phyloP scores from a whole-genome alignment of 768 basidiomycete genomes.

The Rhizopogon vulgaris region DNA sequence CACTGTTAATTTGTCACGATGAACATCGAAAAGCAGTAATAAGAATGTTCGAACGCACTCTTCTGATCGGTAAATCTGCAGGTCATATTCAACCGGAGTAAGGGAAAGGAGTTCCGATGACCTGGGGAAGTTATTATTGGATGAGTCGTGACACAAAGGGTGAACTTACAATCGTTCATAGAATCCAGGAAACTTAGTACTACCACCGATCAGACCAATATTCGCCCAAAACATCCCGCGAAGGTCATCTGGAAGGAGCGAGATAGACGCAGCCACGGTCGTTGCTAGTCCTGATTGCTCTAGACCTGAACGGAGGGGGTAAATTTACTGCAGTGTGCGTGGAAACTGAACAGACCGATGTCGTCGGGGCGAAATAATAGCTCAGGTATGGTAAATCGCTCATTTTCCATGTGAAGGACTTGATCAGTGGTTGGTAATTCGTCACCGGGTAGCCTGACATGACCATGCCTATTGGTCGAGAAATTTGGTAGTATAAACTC shows the following conservation, averaged over 20 bases:
- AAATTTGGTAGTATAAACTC: slow-evolving; percentile 92
- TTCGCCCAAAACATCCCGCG: slow-evolving; percentile 96
- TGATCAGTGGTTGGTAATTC: slow-evolving; percentile 51
- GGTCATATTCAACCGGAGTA: slow-evolving; percentile 77
- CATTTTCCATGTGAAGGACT: slow-evolving; percentile 83
- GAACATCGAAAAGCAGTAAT: background rate
- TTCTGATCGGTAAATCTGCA: slow-evolving; percentile 62
- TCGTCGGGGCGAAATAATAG: slow-evolving; percentile 85
- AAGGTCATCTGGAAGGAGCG: slow-evolving; percentile 68
- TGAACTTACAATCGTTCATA: slow-evolving; percentile 64
- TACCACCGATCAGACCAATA: slow-evolving; percentile 86
- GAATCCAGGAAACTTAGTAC: slow-evolving; percentile 69
- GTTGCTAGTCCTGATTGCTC: slow-evolving; percentile 75
- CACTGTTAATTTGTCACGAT: slow-evolving; percentile 33
- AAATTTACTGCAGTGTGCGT: slow-evolving; percentile 6
- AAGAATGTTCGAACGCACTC: slow-evolving; percentile 50
- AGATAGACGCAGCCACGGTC: slow-evolving; percentile 72
- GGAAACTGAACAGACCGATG: slow-evolving; percentile 54
- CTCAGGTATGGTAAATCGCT: slow-evolving; percentile 91
- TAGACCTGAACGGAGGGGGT: slow-evolving; percentile 43
- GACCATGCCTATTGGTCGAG: slow-evolving; percentile 56
- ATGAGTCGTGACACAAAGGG: background rate
- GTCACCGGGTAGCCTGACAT: slow-evolving; percentile 48
- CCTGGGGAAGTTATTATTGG: slow-evolving; percentile 34
- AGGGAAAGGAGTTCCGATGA: slow-evolving; percentile 67